These are phyloP conservation scores for Sarocladium brachiariae DNA, from an alignment of 2,329 filamentous ascomycete genomes.

Conservation along the genomic window DNA sequence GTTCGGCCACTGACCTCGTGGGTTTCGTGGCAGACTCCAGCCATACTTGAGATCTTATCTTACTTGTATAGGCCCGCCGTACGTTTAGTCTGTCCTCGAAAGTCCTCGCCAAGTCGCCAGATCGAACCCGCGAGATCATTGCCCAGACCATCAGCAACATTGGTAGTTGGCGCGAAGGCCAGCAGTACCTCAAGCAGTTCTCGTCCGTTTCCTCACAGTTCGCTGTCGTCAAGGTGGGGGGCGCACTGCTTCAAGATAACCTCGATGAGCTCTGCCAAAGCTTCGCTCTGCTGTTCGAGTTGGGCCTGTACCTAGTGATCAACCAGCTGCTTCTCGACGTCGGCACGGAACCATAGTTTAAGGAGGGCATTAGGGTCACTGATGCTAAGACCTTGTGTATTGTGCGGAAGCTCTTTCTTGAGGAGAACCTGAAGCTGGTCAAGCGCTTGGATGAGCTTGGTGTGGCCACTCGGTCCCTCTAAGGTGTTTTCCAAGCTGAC, in stretches of 20 bases:
- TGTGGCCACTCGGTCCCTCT: slow-evolving; percentile 82
- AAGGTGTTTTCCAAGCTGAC: slow-evolving; percentile 85
- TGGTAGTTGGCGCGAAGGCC: slow-evolving; percentile 89
- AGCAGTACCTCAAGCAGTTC: slow-evolving; percentile 97
- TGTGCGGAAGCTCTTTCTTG: slow-evolving; percentile 84
- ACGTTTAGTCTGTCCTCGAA: too few relatives aligned
- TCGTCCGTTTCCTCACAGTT: slow-evolving; percentile 96
- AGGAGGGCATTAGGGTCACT: slow-evolving; percentile 92
- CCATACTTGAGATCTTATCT: too few relatives aligned
- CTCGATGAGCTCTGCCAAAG: slow-evolving; percentile 85
- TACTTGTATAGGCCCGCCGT: too few relatives aligned
- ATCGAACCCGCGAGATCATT: slow-evolving; percentile 29
- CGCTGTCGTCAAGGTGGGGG: slow-evolving; percentile 94
- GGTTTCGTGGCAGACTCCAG: too few relatives aligned
- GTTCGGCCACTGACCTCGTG: too few relatives aligned
- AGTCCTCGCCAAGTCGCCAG: too few relatives aligned
- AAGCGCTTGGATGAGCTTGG: slow-evolving; percentile 86
- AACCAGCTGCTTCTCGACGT: slow-evolving; percentile 96
- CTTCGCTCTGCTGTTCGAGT: slow-evolving; percentile 86
- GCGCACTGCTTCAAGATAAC: slow-evolving; percentile 96
- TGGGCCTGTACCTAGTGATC: slow-evolving; percentile 89
- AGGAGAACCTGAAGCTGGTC: slow-evolving; percentile 90
- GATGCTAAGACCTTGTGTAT: slow-evolving; percentile 91
- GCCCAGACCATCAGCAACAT: slow-evolving; percentile 77
- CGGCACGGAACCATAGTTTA: slow-evolving; percentile 90